Evolutionary conservation across 1,139 yeast species (phyloP).

Genomic region (Yamadazyma spencermartinsiae): DNA sequence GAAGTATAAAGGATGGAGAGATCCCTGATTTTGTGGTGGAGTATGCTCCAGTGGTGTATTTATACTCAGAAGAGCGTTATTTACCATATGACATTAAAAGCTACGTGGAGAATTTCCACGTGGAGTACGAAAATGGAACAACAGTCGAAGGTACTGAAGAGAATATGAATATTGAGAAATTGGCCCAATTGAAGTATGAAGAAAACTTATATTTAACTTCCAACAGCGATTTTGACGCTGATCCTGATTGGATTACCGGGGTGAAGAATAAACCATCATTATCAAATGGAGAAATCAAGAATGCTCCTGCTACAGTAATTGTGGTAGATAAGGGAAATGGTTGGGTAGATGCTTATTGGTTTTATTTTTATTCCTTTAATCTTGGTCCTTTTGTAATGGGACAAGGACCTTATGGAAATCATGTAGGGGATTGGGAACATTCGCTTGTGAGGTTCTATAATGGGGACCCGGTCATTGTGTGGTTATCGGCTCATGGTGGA

Average conservation of each 20-base stretch:
- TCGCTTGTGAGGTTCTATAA: slow-evolving; percentile 79
- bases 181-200: slow-evolving; percentile 34
- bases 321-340: slow-evolving; percentile 93
- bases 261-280: slow-evolving; percentile 63
- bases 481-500: slow-evolving; percentile 99
- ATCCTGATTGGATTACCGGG: slow-evolving; percentile 91
- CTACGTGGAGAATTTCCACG: slow-evolving; percentile 64
- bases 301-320: slow-evolving; percentile 80
- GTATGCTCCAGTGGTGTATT: slow-evolving; percentile 77
- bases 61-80: slow-evolving; percentile 87
- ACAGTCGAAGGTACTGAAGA: slow-evolving; percentile 37
- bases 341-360: slow-evolving; percentile 94
- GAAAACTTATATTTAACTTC: slow-evolving; percentile 57
- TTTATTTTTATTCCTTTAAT: slow-evolving; percentile 91
- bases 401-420: slow-evolving; percentile 94
- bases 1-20: slow-evolving; percentile 49
- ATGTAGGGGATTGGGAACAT: slow-evolving; percentile 98
- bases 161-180: slow-evolving; percentile 36
- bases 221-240: slow-evolving; percentile 64
- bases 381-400: slow-evolving; percentile 98
- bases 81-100: slow-evolving; percentile 79
- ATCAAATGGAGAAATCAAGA: slow-evolving; percentile 64
- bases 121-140: slow-evolving; percentile 49
- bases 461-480: slow-evolving; percentile 83
- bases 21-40: slow-evolving; percentile 76